A percentile compares a stretch with the other conserved stretches of the same genome.
Evolutionary conservation across 805 yeast species (phyloP).

Genomic region (Metschnikowia cerradonensis): DNA sequence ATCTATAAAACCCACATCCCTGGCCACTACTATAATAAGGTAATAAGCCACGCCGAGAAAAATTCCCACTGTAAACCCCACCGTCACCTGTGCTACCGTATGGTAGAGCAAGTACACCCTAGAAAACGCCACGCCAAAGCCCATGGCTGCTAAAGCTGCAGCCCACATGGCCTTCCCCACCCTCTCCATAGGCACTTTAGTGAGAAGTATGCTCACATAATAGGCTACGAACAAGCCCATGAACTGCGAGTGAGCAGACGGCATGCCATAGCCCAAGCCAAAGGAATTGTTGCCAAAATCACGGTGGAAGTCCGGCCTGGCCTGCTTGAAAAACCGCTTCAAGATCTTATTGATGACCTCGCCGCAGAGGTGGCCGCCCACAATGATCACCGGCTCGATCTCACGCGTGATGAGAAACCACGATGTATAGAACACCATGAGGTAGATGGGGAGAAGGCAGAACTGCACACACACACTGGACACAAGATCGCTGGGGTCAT

Average conservation of each 20-base stretch:
- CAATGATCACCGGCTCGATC: conserved; percentile 76
- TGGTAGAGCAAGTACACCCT: conserved; percentile 80
- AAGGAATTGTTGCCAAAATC: conserved; percentile 42
- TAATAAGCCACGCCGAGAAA: conserved; percentile 58
- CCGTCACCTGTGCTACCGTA: conserved; percentile 63
- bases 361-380: conserved; percentile 79
- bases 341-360: conserved; percentile 68
- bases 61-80: conserved; percentile 66
- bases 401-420: conserved; percentile 84
- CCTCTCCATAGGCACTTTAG: conserved; percentile 30
- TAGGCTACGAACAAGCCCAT: conserved; percentile 80
- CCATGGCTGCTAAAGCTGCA: conserved; percentile 21
- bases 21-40: conserved; percentile 44
- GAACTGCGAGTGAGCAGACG: conserved; percentile 94
- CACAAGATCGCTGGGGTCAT: conserved; percentile 60
- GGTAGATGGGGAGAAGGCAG: conserved; percentile 75
- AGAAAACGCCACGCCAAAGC: conserved; percentile 55
- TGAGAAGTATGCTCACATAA: conserved; percentile 42
- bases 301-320: conserved; percentile 63
- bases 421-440: conserved; percentile 73
- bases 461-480: conserved; percentile 64
- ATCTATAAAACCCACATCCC: conserved; percentile 66
- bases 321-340: conserved; percentile 61
- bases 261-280: conserved; percentile 85
- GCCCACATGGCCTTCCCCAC: conserved; percentile 18